A percentile compares a stretch with the other conserved stretches of the same genome.
These are phyloP conservation scores for Myrica gale DNA, from an alignment of 306 rosid species.

Conservation along the genomic window DNA sequence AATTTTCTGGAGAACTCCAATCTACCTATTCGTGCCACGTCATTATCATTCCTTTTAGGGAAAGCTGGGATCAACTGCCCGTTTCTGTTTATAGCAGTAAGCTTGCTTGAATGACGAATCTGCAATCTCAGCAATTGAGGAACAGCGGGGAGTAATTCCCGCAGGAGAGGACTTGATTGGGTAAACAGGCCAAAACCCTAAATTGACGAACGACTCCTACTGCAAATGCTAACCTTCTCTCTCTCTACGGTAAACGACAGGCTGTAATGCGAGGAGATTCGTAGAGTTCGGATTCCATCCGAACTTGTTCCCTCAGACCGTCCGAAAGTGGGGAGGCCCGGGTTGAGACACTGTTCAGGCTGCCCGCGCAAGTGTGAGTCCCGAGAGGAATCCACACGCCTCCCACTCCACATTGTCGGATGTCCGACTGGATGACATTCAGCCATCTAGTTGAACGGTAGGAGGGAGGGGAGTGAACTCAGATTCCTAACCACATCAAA, in stretches of 20 bases:
- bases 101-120: neutral
- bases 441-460: no score
- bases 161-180: neutral
- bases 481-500: conserved; percentile 10
- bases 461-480: no score
- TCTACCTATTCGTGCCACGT: neutral
- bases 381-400: no score
- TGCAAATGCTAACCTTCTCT: neutral
- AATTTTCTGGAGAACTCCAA: no score
- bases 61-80: neutral
- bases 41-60: neutral
- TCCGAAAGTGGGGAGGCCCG: no score
- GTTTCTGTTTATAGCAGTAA: neutral
- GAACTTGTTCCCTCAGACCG: no score
- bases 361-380: no score
- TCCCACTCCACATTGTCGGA: no score
- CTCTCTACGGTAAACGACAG: neutral
- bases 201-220: neutral
- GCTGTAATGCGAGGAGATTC: conserved; percentile 21
- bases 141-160: neutral
- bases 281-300: no score
- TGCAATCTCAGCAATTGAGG: neutral
- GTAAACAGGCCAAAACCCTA: conserved; percentile 1
- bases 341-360: no score
- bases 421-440: no score